phyloP scores from a whole-genome alignment of 441 rosid species.

The California macrophylla region DNA sequence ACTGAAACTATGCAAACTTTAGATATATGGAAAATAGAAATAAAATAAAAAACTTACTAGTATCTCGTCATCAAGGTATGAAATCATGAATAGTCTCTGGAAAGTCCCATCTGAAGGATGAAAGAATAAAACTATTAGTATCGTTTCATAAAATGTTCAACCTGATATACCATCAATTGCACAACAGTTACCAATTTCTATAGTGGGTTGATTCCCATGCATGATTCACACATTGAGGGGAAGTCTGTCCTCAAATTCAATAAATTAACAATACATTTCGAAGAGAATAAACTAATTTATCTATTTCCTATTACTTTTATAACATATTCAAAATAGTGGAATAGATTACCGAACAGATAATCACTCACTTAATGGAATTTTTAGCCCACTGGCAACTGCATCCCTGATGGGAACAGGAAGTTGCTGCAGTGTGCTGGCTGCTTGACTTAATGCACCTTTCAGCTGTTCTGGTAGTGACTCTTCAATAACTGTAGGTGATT shows the following conservation, averaged over 20 bases:
- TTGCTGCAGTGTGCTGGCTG: slow-evolving; percentile 49
- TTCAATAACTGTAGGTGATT: slow-evolving; percentile 63
- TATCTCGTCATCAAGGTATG: slow-evolving; percentile 89
- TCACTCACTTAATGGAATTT: slow-evolving; percentile 63
- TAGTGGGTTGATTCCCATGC: not conserved
- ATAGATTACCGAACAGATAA: slow-evolving; percentile 1
- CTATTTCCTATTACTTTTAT: not conserved
- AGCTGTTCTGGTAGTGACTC: slow-evolving; percentile 75
- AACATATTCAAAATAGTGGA: not conserved
- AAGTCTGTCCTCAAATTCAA: not conserved
- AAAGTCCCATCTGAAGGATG: slow-evolving; percentile 60
- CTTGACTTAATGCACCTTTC: slow-evolving; percentile 62
- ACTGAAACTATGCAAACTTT: not conserved
- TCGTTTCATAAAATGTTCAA: slow-evolving; percentile 14
- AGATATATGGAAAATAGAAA: not conserved
- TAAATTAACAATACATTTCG: not conserved
- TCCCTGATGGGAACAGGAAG: slow-evolving; percentile 67
- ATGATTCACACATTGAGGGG: not conserved
- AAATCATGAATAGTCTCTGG: slow-evolving; percentile 83
- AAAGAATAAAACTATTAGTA: slow-evolving; percentile 5
- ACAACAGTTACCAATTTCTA: not conserved
- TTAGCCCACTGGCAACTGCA: slow-evolving; percentile 51
- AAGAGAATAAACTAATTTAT: not conserved
- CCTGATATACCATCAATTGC: not conserved
- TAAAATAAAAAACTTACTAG: slow-evolving; percentile 45